Base-by-base conservation (phyloP, 2,329 filamentous ascomycete genomes). In the Verruconis gallopava region DNA sequence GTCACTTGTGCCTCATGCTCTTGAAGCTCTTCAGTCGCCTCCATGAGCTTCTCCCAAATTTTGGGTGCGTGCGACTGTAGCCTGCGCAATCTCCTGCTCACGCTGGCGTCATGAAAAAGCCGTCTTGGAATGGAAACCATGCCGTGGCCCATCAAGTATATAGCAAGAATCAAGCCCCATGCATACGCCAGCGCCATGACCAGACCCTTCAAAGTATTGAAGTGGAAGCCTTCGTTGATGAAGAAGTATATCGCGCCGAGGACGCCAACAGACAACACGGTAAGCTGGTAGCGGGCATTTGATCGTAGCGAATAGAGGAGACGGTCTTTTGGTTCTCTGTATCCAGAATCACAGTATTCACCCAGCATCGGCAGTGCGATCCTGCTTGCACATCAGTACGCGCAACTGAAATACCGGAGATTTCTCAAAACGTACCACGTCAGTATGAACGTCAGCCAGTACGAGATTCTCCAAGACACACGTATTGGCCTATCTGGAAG, bases 141-240 rank as follows among this genome's bases (percentile, higher is more conserved):
- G 5, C 91, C 91, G 60, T 98, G 91, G 4, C 91, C 91, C 89
- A 98, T 96, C 32, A 98, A 71, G 55, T 94, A 96, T 47, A 98
- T 94, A 36, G 88, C 91, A 40, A 96, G 70, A 3, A 89, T 71
- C 51, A 98, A 65, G 52, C 88, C 86, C 82, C 88, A 96, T 46
- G 85, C 85, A 60, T 98, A 98, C 28, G 89, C 84, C 46, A 96
- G 67, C 12, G 91, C 89, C 84, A 98, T 94, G 48, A 93, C 72
- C 32, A 93, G 68, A 25, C 75, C 79, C 64, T 93, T 94, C 51
- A 96, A 70, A 0, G 79, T 81, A 2, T 68, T 69, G 45, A 81
- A 72, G 19, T 77, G 73, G 51, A 85, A 77, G 1, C 83, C 82
- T 55, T 85, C 85, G 22, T 77, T 77, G 48, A 85, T 68, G 48